Conservation (phyloP, 2,329 filamentous ascomycete species). For the Diplocarpon rosae region DNA sequence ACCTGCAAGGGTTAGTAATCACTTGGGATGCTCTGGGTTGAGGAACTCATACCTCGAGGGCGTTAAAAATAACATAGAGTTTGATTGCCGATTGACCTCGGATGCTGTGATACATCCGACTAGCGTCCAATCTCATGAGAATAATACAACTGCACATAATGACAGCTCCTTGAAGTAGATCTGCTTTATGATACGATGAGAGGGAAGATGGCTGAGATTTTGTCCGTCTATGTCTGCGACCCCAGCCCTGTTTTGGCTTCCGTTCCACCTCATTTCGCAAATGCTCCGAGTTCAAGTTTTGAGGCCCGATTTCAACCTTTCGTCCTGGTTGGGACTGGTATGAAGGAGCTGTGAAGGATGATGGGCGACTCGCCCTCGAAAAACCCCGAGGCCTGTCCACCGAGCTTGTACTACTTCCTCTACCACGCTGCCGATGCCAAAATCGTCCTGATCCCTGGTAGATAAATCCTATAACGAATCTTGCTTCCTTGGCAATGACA, state of each 20-base stretch:
- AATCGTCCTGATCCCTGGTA: conserved; percentile 70
- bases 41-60: conserved; percentile 55
- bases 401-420: conserved; percentile 31
- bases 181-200: conserved; percentile 84
- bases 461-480: conserved; percentile 64
- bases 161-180: conserved; percentile 80
- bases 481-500: conserved; percentile 58
- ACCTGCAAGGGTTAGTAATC: conserved; percentile 65
- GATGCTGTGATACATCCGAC: conserved; percentile 96
- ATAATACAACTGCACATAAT: conserved; percentile 78
- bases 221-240: conserved; percentile 53
- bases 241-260: conserved; percentile 23
- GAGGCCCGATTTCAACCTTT: conserved; percentile 9
- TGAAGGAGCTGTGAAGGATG: conserved; percentile 19
- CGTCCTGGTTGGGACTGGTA: conserved; percentile 17
- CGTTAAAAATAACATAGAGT: conserved; percentile 97
- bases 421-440: conserved; percentile 48
- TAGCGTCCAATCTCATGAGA: conserved; percentile 86
- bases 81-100: conserved; percentile 95
- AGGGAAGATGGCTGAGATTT: conserved; percentile 79
- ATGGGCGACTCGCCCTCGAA: conserved; percentile 20
- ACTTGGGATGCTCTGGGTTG: not conserved
- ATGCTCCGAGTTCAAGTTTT: conserved; percentile 11
- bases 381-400: conserved; percentile 21
- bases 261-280: conserved; percentile 18